A percentile compares a stretch with the other conserved stretches of the same genome.
Evolutionary conservation across 2,329 filamentous ascomycete genomes (phyloP).

Genomic region (Aspergillus ustus): DNA sequence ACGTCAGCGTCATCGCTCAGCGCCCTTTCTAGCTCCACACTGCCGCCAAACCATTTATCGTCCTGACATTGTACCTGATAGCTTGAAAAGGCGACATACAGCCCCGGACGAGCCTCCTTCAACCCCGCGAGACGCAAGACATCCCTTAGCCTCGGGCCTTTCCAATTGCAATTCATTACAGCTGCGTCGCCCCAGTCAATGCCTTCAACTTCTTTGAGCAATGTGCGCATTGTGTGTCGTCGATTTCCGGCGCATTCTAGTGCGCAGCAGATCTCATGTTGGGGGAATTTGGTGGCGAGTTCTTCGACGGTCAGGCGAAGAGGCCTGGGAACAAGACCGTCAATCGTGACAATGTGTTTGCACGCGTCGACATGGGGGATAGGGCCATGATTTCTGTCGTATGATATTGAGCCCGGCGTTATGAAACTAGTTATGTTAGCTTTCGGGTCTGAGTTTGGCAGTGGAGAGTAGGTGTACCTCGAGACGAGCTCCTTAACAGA

Average conservation of each 20-base stretch:
- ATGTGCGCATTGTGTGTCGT: constrained; percentile 64
- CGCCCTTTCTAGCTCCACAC: constrained; percentile 55
- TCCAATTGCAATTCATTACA: constrained; percentile 65
- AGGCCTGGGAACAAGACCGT: constrained; percentile 53
- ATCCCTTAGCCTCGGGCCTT: constrained; percentile 58
- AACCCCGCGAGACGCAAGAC: constrained; percentile 55
- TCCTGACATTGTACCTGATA: constrained; percentile 58
- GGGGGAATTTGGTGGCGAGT: constrained; percentile 53
- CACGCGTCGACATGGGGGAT: constrained; percentile 54
- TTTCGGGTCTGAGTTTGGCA: neutral
- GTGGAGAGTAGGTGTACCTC: constrained; percentile 27
- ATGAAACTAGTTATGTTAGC: constrained; percentile 50
- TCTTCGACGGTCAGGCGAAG: constrained; percentile 54
- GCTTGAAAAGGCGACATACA: constrained; percentile 62
- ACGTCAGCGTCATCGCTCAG: constrained; percentile 51
- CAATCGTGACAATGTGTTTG: constrained; percentile 51
- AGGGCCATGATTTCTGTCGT: constrained; percentile 63
- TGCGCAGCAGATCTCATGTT: constrained; percentile 61
- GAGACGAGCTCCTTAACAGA: constrained; percentile 33
- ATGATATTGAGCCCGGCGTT: constrained; percentile 55
- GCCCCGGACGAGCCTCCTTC: constrained; percentile 31
- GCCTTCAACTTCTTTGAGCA: constrained; percentile 62
- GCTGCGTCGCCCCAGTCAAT: constrained; percentile 66
- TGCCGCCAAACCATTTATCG: constrained; percentile 63
- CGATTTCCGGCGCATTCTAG: constrained; percentile 66